Conservation (phyloP, 176 grass and related monocot species). For the Triticum urartu region DNA sequence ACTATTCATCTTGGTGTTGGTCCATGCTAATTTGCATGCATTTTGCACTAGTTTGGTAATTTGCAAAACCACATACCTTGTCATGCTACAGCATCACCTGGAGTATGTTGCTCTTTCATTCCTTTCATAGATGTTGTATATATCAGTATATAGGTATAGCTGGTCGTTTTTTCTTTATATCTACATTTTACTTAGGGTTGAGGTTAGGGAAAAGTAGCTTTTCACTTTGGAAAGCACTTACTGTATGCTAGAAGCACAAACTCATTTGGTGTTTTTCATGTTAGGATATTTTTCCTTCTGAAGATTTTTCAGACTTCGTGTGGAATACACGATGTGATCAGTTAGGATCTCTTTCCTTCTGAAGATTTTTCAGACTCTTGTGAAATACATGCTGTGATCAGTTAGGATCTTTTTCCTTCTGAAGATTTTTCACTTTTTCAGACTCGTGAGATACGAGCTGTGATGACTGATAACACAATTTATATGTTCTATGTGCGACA, state of each 20-base stretch:
- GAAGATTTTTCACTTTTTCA: not conserved
- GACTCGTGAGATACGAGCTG: not conserved
- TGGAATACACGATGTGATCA: not conserved
- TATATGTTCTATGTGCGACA: not conserved
- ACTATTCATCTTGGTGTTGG: not conserved
- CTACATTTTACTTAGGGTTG: conserved; percentile 1
- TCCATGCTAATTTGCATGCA: conserved; percentile 1
- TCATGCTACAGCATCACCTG: not conserved
- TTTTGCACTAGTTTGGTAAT: not conserved
- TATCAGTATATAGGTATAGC: not conserved
- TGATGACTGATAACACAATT: not conserved
- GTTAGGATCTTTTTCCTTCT: not conserved
- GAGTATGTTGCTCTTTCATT: not conserved
- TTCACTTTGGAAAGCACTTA: not conserved
- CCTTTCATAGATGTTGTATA: not conserved
- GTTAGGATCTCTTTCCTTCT: not conserved
- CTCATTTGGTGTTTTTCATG: not conserved
- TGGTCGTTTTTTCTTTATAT: not conserved
- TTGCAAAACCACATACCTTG: not conserved
- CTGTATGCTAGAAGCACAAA: not conserved
- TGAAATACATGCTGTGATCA: not conserved
- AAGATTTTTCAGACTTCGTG: not conserved
- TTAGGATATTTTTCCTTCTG: not conserved
- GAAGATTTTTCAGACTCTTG: not conserved
- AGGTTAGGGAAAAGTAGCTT: not conserved